Base-by-base conservation (phyloP, 306 rosid genomes). In the Fragaria ananassa region DNA sequence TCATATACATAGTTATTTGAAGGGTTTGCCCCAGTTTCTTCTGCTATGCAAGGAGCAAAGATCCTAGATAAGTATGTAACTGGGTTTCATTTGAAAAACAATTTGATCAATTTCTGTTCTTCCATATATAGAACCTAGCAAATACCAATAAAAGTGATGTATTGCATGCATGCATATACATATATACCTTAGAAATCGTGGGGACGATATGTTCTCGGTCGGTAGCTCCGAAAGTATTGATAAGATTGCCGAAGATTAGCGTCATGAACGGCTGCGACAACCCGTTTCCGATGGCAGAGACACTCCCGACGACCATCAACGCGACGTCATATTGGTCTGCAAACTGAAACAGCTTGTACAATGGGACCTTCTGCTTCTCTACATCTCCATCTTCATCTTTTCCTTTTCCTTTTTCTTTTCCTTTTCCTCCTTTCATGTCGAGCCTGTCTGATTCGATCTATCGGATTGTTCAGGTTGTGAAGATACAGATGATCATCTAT, bases 261-360 rank as follows among this genome's bases (percentile, higher is more conserved):
- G 96, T 76, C 97, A 92, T 90, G 60, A 92, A 3, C 62, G 98
- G 98, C 72, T 87, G 90, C 0, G 93, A n/a, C 8, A 86, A 0
- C 1, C 98, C 98, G 34, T 83, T 90, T 1, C 77, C 89, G 10
- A 81, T 14, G 11, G 96, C 92, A 39, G 51, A 27, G 19, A 95
- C 29, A 8, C 89, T 46, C 29, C 97, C 98, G 8, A 89, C 25
- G 53, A 66, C 29, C 93, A 95, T 95, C 72, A 95, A 51, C 0
- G 14, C 21, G 23, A 76, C 23, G 57, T 95, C 98, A 0, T 76
- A 37, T 2, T 63, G 74, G 67, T 92, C 96, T 0, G 97, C 97
- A 4, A 95, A 92, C 29, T 76, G n/a, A 78, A 95, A 95, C 2
- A 95, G 89, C 87, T 71, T 90, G 60, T 60, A 77, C 61, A 95